Evolutionary conservation across 345 rosid species (phyloP).

Genomic region (Salix suchowensis): DNA sequence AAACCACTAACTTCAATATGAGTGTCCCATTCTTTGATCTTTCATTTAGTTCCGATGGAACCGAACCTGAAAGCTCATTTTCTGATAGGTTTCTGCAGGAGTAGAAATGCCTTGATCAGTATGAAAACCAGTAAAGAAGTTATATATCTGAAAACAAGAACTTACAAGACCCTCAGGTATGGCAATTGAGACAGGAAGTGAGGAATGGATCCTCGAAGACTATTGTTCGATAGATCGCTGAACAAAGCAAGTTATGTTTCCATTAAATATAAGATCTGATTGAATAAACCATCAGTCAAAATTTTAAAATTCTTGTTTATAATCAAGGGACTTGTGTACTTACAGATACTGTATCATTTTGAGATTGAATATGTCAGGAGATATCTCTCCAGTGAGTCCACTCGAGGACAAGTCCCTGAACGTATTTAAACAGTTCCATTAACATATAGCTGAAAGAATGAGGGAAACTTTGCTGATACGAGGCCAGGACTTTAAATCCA

Average conservation of each 20-base stretch:
- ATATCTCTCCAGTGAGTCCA: constrained; percentile 29
- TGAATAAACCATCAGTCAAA: too few species aligned
- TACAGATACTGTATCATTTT: constrained; percentile 20
- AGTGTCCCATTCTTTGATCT: constrained; percentile 25
- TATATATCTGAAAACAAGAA: background rate
- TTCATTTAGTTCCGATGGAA: constrained; percentile 34
- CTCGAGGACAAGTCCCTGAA: constrained; percentile 30
- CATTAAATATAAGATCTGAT: background rate
- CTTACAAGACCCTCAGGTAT: constrained; percentile 45
- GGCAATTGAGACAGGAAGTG: constrained; percentile 27
- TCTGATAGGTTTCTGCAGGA: constrained; percentile 35
- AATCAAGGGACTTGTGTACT: background rate
- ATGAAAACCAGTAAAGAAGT: background rate
- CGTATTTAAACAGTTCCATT: background rate
- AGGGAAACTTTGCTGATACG: too few species aligned
- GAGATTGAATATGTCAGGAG: constrained; percentile 23
- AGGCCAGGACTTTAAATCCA: too few species aligned
- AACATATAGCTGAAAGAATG: too few species aligned
- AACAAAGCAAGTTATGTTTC: background rate
- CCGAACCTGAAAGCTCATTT: constrained; percentile 39
- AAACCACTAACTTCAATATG: constrained; percentile 33
- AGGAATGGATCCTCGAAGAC: constrained; percentile 46
- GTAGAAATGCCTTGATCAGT: background rate
- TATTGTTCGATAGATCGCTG: constrained; percentile 63
- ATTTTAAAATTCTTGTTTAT: background rate